Percentiles rank a stretch among this genome's conserved stretches.
These are phyloP conservation scores for Hyphodiscus sp. DNA, from an alignment of 2,329 filamentous ascomycete species.

Conservation along the genomic window DNA sequence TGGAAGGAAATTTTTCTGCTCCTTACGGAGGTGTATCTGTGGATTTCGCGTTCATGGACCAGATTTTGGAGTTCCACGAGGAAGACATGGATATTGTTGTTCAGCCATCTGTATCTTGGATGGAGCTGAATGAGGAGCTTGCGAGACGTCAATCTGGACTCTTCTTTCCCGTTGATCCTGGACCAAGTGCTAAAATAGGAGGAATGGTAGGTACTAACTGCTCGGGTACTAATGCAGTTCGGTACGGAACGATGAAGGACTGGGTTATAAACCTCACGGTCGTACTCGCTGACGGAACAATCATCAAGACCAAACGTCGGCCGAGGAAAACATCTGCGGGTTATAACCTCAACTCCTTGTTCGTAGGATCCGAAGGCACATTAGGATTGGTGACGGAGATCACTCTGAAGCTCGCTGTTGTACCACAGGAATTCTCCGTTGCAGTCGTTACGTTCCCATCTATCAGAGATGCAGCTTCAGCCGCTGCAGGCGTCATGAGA, in stretches of 20 bases:
- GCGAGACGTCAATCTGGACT: slow-evolving; percentile 66
- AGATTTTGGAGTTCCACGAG: slow-evolving; percentile 70
- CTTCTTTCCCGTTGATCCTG: slow-evolving; percentile 86
- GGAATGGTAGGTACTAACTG: slow-evolving; percentile 74
- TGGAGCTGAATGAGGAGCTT: slow-evolving; percentile 70
- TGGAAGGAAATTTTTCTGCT: slow-evolving; percentile 87
- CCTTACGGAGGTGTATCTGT: slow-evolving; percentile 83
- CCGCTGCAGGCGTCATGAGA: slow-evolving; percentile 70
- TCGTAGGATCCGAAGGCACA: slow-evolving; percentile 77
- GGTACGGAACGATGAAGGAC: slow-evolving; percentile 91
- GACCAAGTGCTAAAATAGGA: slow-evolving; percentile 82
- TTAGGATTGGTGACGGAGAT: slow-evolving; percentile 77
- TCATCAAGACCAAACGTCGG: slow-evolving; percentile 74
- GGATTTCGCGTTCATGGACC: slow-evolving; percentile 84
- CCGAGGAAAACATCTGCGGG: slow-evolving; percentile 76
- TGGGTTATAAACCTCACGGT: slow-evolving; percentile 86
- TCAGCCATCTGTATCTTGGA: slow-evolving; percentile 88
- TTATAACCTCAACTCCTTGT: slow-evolving; percentile 75
- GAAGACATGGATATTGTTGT: slow-evolving; percentile 91
- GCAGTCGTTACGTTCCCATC: slow-evolving; percentile 74
- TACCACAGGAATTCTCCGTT: slow-evolving; percentile 70
- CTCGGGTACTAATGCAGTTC: slow-evolving; percentile 81
- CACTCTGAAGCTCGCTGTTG: slow-evolving; percentile 70
- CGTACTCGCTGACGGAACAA: slow-evolving; percentile 81
- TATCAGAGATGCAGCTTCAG: slow-evolving; percentile 68